Evolutionary conservation across 2,329 filamentous ascomycete species (phyloP), one percentile per base, ranked within the genome.

Genomic region (Thermochaetoides dissita): DNA sequence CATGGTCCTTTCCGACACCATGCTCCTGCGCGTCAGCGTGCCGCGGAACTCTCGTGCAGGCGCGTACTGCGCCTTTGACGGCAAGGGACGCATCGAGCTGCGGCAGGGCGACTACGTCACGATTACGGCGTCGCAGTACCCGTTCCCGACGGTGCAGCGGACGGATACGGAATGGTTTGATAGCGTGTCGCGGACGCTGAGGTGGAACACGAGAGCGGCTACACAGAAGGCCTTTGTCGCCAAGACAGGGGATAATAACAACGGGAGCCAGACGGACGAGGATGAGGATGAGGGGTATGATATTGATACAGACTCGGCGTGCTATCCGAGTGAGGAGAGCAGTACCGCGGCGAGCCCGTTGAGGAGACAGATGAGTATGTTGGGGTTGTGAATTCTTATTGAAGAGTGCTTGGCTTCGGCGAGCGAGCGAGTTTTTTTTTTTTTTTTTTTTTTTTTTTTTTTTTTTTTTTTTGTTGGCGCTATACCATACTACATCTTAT

Each of bases 51-150:
- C 85, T 34, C 83, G 91, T 37, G 89, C 88, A 10, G 94, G 87
- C 0, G 91, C 91, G 1, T 95, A 95, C 68, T 95, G 89, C 59
- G 86, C 87, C 34, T 98, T 98, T 59, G 91, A 98, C 58, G 91
- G 91, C 61, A 98, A 96, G 62, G 88, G 87, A 43, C 86, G 91
- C 39, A 76, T 98, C 36, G 89, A 98, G 63, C 77, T 98, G 32
- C 81, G 81, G 48, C 85, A 89, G 55, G 91, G 91, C 41, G 91
- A 98, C 63, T 84, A 89, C 55, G 91, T 98, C 59, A 95, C 89
- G 46, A 91, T 98, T 54, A 86, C 89, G 34, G 91, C 91, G 3
- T 93, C 84, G 30, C 87, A 94, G 59, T 98, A 95, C 56, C 91
- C 91, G 0, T 96, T 98, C 66, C 91, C 91, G 3, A 96, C 91